Evolutionary conservation across 31 red algal species (phyloP), one percentile per base, ranked within the genome.

Genomic region (Bonnemaisonia californica): DNA sequence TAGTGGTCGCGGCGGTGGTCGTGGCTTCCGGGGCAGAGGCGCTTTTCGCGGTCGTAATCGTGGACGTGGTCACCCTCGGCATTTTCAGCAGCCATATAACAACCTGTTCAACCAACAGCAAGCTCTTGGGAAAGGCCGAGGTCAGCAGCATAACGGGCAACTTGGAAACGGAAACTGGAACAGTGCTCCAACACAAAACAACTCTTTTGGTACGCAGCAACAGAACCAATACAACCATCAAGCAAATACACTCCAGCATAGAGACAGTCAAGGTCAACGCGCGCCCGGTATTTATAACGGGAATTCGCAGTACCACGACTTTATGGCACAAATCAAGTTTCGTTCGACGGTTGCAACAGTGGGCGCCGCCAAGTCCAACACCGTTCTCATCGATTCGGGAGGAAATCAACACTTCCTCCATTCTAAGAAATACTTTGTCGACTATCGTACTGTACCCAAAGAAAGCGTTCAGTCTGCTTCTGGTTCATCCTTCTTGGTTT

Each of bases 1-100:
- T 69, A 38, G 64, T 33, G 64, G 64, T 38, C 30, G 64, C 23
- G 34, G 64, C n/a, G n/a, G n/a, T n/a, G n/a, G n/a, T n/a, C n/a
- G n/a, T n/a, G n/a, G n/a, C n/a, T n/a, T n/a, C n/a, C n/a, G n/a
- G 3, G 23, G 3, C 22, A 2, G 8, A 69, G 26, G 64, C 18
- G 26, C 30, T 33, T 36, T 4, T 69, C 64, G 34, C 4, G 64
- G 64, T 35, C 64, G 64, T 69, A 35, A 35, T 31, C 34, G 26
- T 32, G 64, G 64, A 36, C 27, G 3, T 8, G n/a, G n/a, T n/a
- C n/a, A n/a, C n/a, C n/a, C n/a, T n/a, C n/a, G n/a, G n/a, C n/a
- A n/a, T n/a, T n/a, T n/a, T n/a, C n/a, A n/a, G n/a, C n/a, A n/a
- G n/a, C n/a, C n/a, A n/a, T n/a, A n/a, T n/a, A n/a, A n/a, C n/a